These are phyloP conservation scores for Epichloe gansuensis DNA, from an alignment of 2,329 filamentous ascomycete species.

Conservation along the genomic window DNA sequence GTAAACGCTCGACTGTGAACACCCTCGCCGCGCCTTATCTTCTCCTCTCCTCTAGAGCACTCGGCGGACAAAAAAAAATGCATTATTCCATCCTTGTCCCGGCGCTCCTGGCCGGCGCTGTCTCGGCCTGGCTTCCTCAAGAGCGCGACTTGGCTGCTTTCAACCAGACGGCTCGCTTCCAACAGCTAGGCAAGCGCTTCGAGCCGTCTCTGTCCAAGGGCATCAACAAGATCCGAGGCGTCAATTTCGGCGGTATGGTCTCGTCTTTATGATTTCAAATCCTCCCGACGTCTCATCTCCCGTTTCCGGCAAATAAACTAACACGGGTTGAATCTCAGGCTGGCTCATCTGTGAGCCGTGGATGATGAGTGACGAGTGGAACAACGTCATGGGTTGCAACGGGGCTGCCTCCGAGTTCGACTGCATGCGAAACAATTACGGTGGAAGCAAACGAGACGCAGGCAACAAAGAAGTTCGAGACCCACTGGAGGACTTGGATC, in stretches of 20 bases:
- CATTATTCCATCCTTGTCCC: conserved; percentile 13
- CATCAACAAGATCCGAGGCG: conserved; percentile 34
- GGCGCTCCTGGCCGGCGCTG: conserved; percentile 11
- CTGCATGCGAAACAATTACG: conserved; percentile 28
- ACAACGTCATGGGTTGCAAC: conserved; percentile 31
- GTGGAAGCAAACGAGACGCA: conserved; percentile 16
- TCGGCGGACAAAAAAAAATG: conserved; percentile 8
- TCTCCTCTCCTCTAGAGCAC: too few species aligned
- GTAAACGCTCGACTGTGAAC: neutral
- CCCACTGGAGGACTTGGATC: conserved; percentile 30
- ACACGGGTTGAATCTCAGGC: conserved; percentile 2
- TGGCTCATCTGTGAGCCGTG: conserved; percentile 37
- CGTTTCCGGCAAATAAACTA: neutral
- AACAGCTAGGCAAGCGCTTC: conserved; percentile 21
- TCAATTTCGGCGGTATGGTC: conserved; percentile 35
- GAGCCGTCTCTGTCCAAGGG: conserved; percentile 14
- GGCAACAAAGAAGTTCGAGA: conserved; percentile 33
- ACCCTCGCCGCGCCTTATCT: too few species aligned
- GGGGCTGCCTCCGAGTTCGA: conserved; percentile 35
- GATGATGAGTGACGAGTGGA: conserved; percentile 34
- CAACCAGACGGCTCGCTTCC: conserved; percentile 20
- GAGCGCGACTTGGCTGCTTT: conserved; percentile 20
- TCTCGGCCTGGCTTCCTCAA: conserved; percentile 18
- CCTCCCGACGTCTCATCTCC: too few species aligned
- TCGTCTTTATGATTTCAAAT: too few species aligned